phyloP scores from a whole-genome alignment of 768 basidiomycete species.

The Leccinum truebloodii region DNA sequence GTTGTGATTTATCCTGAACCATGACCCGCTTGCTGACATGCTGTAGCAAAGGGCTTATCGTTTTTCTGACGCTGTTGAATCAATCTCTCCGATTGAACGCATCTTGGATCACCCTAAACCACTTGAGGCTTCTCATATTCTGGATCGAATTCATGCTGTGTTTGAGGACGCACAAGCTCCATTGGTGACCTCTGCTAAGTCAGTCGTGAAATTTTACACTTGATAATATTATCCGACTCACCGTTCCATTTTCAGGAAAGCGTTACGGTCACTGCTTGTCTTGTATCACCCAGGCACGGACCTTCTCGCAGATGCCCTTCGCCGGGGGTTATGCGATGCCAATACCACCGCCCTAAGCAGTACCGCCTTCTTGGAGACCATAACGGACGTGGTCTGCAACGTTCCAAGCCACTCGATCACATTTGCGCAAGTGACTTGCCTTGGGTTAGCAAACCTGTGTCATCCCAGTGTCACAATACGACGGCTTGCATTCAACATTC shows the following conservation, averaged over 20 bases:
- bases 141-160: slow-evolving; percentile 72
- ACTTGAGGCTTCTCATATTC: slow-evolving; percentile 49
- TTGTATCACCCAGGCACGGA: slow-evolving; percentile 53
- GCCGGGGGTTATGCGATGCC: slow-evolving; percentile 66
- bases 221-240: slow-evolving; percentile 13
- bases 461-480: slow-evolving; percentile 69
- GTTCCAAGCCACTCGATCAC: slow-evolving; percentile 57
- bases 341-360: slow-evolving; percentile 53
- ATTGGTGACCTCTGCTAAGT: slow-evolving; percentile 65
- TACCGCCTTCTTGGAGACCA: slow-evolving; percentile 73
- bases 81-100: slow-evolving; percentile 65
- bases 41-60: slow-evolving; percentile 78
- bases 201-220: slow-evolving; percentile 30
- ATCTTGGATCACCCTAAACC: slow-evolving; percentile 52
- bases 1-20: slow-evolving; percentile 34
- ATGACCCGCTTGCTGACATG: not conserved
- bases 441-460: slow-evolving; percentile 84
- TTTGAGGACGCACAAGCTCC: slow-evolving; percentile 57
- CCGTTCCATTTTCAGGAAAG: slow-evolving; percentile 53
- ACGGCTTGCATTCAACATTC: slow-evolving; percentile 72
- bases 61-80: slow-evolving; percentile 52
- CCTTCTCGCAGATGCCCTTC: slow-evolving; percentile 64
- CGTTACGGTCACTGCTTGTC: slow-evolving; percentile 64
- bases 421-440: slow-evolving; percentile 72
- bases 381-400: slow-evolving; percentile 68